Percentiles rank a stretch among this genome's conserved stretches.
These are phyloP conservation scores for Borovskyia barvae DNA, from an alignment of 208 protist genomes.

Conservation along the genomic window DNA sequence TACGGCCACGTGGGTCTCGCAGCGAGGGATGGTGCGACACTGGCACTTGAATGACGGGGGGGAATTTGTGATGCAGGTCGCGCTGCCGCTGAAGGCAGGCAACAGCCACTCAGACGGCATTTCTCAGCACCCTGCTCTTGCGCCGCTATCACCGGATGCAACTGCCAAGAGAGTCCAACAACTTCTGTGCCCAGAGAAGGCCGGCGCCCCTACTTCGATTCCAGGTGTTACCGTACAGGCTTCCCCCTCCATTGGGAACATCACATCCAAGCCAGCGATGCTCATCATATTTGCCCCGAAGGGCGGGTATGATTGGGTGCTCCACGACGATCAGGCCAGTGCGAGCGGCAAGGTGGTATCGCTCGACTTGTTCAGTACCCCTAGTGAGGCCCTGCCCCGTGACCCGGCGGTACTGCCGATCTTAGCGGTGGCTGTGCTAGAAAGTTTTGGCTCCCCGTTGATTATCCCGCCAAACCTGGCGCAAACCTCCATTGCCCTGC, in stretches of 20 bases:
- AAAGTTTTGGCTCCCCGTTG: slow-evolving; percentile 73
- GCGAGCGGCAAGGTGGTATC: slow-evolving; percentile 50
- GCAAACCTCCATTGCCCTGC: slow-evolving; percentile 67
- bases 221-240: not conserved
- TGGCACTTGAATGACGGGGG: slow-evolving; percentile 92
- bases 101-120: not conserved
- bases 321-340: slow-evolving; percentile 83
- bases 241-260: too few species aligned
- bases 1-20: slow-evolving; percentile 77
- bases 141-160: too few species aligned
- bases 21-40: slow-evolving; percentile 71
- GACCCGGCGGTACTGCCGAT: slow-evolving; percentile 70
- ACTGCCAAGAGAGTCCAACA: not conserved
- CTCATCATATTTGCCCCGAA: slow-evolving; percentile 75
- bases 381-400: slow-evolving; percentile 76
- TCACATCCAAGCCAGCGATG: slow-evolving; percentile 35
- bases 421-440: slow-evolving; percentile 68
- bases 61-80: slow-evolving; percentile 85
- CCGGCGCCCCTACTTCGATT: not conserved
- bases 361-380: slow-evolving; percentile 77
- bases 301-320: slow-evolving; percentile 89
- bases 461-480: slow-evolving; percentile 85
- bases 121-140: too few species aligned
- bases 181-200: slow-evolving; percentile 2
- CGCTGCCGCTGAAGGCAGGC: slow-evolving; percentile 39